Percentiles rank a stretch among this genome's conserved stretches.
Conservation (phyloP, 2,329 filamentous ascomycete species). For the Aspergillus sojae region DNA sequence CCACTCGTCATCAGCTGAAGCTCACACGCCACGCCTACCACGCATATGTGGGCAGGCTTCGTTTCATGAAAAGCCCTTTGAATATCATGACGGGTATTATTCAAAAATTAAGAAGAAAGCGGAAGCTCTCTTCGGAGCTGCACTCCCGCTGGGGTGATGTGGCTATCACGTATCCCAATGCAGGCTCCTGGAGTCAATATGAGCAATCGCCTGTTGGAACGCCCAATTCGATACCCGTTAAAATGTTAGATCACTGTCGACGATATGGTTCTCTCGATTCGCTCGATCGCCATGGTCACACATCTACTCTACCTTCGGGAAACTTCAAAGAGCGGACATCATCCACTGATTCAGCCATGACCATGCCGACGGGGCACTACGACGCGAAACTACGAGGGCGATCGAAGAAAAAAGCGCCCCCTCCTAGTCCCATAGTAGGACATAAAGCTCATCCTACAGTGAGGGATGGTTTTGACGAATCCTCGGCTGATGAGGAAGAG, state of each 20-base stretch:
- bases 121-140: conserved; percentile 38
- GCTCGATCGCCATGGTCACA: conserved; percentile 10
- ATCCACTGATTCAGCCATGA: conserved; percentile 19
- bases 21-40: conserved; percentile 19
- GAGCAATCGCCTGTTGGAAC: conserved; percentile 27
- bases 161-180: conserved; percentile 42
- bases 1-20: background rate
- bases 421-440: background rate
- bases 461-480: conserved; percentile 15
- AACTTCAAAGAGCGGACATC: conserved; percentile 7
- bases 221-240: conserved; percentile 12
- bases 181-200: conserved; percentile 47
- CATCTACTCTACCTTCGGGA: background rate
- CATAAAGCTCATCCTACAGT: background rate
- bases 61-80: conserved; percentile 30
- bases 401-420: conserved; percentile 12
- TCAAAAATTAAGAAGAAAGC: conserved; percentile 37
- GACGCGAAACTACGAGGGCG: conserved; percentile 32
- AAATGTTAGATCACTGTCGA: conserved; percentile 16
- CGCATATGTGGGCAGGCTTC: conserved; percentile 11
- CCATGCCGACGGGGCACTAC: conserved; percentile 35
- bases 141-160: conserved; percentile 46
- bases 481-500: conserved; percentile 30
- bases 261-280: conserved; percentile 17
- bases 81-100: conserved; percentile 34